These are phyloP conservation scores for Rhizopogon hawkerae DNA, from an alignment of 1,284 basidiomycete species.

Conservation along the genomic window DNA sequence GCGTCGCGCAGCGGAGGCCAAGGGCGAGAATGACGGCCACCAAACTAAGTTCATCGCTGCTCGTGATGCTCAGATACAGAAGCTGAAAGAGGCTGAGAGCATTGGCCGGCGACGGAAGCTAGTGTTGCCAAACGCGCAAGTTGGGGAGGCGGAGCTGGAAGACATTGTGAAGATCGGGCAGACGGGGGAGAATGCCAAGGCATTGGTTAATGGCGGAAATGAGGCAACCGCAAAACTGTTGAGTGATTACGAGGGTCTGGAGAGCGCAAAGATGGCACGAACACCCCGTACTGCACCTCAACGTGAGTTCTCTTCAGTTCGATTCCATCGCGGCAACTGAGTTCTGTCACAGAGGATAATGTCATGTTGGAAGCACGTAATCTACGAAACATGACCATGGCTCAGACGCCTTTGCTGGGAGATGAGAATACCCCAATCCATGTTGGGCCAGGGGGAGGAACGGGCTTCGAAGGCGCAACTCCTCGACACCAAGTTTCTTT, in stretches of 20 bases:
- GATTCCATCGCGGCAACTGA: constrained; percentile 7
- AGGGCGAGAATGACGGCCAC: constrained; percentile 50
- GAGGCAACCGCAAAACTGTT: constrained; percentile 83
- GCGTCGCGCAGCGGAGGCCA: constrained; percentile 51
- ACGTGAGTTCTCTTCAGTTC: constrained; percentile 47
- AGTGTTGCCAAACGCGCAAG: constrained; percentile 83
- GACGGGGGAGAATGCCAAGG: constrained; percentile 82
- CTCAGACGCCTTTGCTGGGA: constrained; percentile 92
- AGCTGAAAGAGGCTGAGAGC: constrained; percentile 93
- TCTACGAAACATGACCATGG: constrained; percentile 83
- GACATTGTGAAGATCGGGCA: constrained; percentile 99
- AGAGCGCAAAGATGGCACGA: constrained; percentile 81
- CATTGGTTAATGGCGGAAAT: constrained; percentile 71
- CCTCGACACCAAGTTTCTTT: constrained; percentile 83
- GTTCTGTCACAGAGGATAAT: constrained; percentile 63
- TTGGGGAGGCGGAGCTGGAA: constrained; percentile 93
- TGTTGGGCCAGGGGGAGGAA: constrained; percentile 59
- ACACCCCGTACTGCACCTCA: constrained; percentile 90
- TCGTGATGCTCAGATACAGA: constrained; percentile 94
- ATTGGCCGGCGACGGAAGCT: constrained; percentile 86
- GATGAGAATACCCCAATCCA: constrained; percentile 95
- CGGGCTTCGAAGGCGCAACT: constrained; percentile 87
- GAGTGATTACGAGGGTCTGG: constrained; percentile 87
- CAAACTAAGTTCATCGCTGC: constrained; percentile 91
- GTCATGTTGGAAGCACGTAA: constrained; percentile 94